Evolutionary conservation across 2,329 filamentous ascomycete species (phyloP).

Genomic region (Diplodia mutila): DNA sequence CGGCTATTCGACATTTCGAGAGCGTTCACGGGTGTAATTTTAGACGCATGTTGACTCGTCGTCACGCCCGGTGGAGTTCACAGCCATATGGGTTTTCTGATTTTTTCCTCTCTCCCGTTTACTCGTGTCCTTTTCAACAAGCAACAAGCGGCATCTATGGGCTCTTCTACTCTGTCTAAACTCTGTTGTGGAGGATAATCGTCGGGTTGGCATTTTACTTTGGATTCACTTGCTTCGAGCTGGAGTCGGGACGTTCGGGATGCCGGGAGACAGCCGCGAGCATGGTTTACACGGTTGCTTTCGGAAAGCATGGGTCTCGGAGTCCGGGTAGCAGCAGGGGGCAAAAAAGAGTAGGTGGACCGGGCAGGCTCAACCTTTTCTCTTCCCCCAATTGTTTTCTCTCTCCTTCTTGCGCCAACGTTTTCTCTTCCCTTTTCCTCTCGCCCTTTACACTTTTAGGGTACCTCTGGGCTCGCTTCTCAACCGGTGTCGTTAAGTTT

Average conservation of each 20-base stretch:
- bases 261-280: neutral
- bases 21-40: too few species aligned
- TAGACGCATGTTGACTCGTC: neutral
- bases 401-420: neutral
- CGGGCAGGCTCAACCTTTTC: neutral
- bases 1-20: too few species aligned
- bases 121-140: neutral
- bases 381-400: neutral
- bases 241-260: constrained; percentile 11
- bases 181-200: neutral
- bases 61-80: neutral
- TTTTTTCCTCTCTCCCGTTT: neutral
- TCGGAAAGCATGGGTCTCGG: constrained; percentile 13
- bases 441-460: too few species aligned
- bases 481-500: neutral
- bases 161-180: neutral
- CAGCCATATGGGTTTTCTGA: neutral
- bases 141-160: constrained; percentile 1
- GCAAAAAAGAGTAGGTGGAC: constrained; percentile 8
- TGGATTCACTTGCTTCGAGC: neutral
- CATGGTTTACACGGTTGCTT: neutral
- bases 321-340: constrained; percentile 7
- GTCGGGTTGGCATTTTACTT: constrained; percentile 7
- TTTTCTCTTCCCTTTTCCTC: neutral
- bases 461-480: neutral